Percentiles rank a stretch among this genome's conserved stretches.
Conservation (phyloP, 2,329 filamentous ascomycete species). For the Triangularia setosa region DNA sequence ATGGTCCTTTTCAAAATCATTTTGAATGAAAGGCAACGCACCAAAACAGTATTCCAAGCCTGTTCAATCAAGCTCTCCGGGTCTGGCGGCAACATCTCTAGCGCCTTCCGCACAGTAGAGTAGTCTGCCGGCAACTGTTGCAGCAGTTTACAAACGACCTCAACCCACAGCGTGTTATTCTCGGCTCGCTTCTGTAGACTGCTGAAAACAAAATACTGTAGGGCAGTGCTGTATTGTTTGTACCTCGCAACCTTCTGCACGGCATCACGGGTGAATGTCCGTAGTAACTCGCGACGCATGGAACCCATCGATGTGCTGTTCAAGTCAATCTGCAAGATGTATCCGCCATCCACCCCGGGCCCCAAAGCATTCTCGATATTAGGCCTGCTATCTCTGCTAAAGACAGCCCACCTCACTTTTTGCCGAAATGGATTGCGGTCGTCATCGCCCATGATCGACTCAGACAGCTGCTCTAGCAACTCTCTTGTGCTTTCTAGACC, state of each 20-base stretch:
- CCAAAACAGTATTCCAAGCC: not conserved
- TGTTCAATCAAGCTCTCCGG: not conserved
- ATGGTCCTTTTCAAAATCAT: too few species aligned
- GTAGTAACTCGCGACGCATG: constrained; percentile 5
- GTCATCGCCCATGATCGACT: not conserved
- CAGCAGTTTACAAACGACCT: constrained; percentile 10
- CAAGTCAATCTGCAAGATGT: not conserved
- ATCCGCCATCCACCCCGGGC: not conserved
- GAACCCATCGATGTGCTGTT: constrained; percentile 2
- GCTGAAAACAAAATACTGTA: constrained; percentile 16
- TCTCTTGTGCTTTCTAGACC: not conserved
- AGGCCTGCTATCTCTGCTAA: constrained; percentile 6
- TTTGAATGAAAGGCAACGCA: too few species aligned
- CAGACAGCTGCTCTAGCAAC: not conserved
- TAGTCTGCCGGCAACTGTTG: constrained; percentile 3
- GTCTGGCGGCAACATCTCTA: constrained; percentile 6
- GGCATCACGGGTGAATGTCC: constrained; percentile 9
- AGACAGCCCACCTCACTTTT: constrained; percentile 11
- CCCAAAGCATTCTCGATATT: not conserved
- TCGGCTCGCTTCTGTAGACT: constrained; percentile 9
- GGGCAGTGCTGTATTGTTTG: constrained; percentile 8
- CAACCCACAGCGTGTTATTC: constrained; percentile 11
- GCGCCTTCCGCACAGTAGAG: constrained; percentile 4
- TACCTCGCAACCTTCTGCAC: constrained; percentile 4
- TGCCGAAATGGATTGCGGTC: constrained; percentile 1